phyloP scores from a whole-genome alignment of 2,329 filamentous ascomycete genomes.

The Penicillium nordicum region DNA sequence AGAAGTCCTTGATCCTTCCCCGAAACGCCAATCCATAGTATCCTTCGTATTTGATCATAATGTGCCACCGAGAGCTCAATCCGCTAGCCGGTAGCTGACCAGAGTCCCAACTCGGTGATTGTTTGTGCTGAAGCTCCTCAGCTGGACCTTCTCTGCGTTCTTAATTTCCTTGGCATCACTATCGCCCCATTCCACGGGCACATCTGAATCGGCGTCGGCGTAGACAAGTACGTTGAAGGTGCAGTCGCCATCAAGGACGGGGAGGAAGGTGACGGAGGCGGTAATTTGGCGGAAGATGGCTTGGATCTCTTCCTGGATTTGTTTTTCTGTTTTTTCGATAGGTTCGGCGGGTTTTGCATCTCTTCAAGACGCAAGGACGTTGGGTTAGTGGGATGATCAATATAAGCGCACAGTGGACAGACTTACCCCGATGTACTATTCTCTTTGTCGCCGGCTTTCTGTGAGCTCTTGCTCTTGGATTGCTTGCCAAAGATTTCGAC shows the following conservation, averaged over 20 bases:
- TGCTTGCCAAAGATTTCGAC: constrained; percentile 56
- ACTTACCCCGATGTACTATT: constrained; percentile 59
- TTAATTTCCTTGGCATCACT: constrained; percentile 96
- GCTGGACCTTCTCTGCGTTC: constrained; percentile 89
- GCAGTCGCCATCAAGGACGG: constrained; percentile 89
- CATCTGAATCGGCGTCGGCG: constrained; percentile 91
- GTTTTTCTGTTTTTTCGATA: constrained; percentile 78
- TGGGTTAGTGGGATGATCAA: neutral
- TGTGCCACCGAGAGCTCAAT: constrained; percentile 25
- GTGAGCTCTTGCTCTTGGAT: constrained; percentile 49
- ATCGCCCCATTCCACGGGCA: constrained; percentile 97
- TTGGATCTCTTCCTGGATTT: constrained; percentile 94
- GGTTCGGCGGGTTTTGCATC: constrained; percentile 30
- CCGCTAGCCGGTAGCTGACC: constrained; percentile 74
- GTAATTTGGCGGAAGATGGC: constrained; percentile 98
- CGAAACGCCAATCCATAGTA: constrained; percentile 26
- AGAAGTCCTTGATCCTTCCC: constrained; percentile 7
- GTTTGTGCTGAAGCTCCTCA: constrained; percentile 92
- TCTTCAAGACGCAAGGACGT: constrained; percentile 21
- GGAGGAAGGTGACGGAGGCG: constrained; percentile 92
- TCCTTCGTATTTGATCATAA: constrained; percentile 23
- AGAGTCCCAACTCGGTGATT: constrained; percentile 92
- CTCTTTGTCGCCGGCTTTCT: constrained; percentile 62
- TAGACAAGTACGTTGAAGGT: constrained; percentile 99
- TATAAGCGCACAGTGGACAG: too few species aligned